phyloP scores from a whole-genome alignment of 331 rosid species.

The Quercus phellos region DNA sequence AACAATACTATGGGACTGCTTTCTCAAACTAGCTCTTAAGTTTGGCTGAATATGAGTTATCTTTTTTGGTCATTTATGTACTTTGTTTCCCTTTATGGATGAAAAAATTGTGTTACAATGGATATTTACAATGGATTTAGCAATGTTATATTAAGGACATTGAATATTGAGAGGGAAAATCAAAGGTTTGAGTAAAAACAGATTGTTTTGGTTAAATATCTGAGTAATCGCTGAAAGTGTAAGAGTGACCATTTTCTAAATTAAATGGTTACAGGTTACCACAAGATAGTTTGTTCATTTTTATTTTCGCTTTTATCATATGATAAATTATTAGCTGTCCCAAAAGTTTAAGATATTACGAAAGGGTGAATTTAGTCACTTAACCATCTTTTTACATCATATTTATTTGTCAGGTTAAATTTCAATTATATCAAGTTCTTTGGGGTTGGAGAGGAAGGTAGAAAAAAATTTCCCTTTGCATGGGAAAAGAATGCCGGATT shows the following conservation, averaged over 20 bases:
- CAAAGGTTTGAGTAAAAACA: neutral
- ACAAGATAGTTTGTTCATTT: neutral
- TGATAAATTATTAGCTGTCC: too few relatives aligned
- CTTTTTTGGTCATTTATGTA: neutral
- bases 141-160: neutral
- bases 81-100: neutral
- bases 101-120: neutral
- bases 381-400: neutral
- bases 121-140: neutral
- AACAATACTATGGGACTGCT: neutral
- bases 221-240: neutral
- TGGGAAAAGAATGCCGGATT: constrained; percentile 99
- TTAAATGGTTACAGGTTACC: neutral
- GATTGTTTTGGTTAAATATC: neutral
- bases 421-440: constrained; percentile 9
- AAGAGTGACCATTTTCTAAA: neutral
- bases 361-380: too few relatives aligned
- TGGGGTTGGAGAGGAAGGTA: constrained; percentile 16
- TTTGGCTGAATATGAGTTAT: neutral
- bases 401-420: constrained; percentile 9
- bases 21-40: neutral
- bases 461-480: constrained; percentile 38
- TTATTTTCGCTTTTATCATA: neutral
- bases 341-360: too few relatives aligned
- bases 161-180: neutral